Evolutionary conservation across 768 basidiomycete genomes (phyloP).

Genomic region (Crepidotus variabilis): DNA sequence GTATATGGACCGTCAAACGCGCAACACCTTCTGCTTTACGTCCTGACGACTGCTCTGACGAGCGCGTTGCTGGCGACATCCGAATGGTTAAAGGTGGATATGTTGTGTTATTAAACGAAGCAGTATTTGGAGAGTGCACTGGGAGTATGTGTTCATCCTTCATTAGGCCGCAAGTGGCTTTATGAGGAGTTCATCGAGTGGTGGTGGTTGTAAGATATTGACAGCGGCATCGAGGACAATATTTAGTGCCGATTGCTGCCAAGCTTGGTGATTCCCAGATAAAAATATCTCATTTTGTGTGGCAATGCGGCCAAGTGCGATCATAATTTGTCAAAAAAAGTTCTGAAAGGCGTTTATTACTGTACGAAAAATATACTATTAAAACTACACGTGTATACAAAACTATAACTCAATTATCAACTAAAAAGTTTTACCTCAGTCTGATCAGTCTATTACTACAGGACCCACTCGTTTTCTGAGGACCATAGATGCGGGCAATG

Average conservation of each 20-base stretch:
- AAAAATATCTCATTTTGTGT: no score
- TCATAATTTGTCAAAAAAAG: no score
- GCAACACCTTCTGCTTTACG: constrained; percentile 19
- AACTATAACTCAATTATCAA: no score
- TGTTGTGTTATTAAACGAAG: not conserved
- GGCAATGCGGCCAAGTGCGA: no score
- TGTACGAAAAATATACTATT: no score
- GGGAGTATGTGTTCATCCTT: constrained; percentile 1
- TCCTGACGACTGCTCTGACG: not conserved
- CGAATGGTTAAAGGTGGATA: constrained; percentile 1
- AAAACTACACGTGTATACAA: no score
- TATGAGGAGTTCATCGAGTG: not conserved
- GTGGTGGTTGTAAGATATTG: not conserved
- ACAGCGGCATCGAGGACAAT: not conserved
- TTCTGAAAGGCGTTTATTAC: no score
- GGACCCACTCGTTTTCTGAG: not conserved
- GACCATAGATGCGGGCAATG: not conserved
- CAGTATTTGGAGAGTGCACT: constrained; percentile 2
- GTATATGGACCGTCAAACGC: constrained; percentile 22
- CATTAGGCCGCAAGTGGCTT: not conserved
- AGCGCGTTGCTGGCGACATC: not conserved
- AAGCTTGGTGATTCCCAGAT: no score
- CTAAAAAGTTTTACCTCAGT: no score
- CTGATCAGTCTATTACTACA: not conserved
- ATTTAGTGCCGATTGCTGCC: no score